Conservation (phyloP, 75 land plant genomes). For the Larix kaempferi region DNA sequence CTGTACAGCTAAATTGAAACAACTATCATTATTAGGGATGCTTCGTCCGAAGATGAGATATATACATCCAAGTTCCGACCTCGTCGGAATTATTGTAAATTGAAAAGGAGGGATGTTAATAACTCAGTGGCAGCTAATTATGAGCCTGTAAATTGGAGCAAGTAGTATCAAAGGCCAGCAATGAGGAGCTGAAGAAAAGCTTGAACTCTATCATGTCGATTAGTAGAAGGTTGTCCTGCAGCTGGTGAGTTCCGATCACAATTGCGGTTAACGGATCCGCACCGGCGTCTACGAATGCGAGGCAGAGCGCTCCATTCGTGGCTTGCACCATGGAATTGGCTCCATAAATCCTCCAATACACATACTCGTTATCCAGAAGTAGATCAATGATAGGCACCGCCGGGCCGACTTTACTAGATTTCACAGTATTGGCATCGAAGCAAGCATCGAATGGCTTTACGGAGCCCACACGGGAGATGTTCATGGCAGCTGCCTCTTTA, state of each 20-base stretch:
- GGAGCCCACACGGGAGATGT: conserved; percentile 12
- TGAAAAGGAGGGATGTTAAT: too few relatives aligned
- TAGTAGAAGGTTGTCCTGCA: conserved; percentile 47
- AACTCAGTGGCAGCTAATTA: too few relatives aligned
- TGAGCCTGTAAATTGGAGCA: conserved; percentile 11
- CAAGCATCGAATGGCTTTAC: conserved; percentile 32
- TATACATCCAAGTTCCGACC: too few relatives aligned
- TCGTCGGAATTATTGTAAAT: too few relatives aligned
- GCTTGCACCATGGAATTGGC: conserved; percentile 31
- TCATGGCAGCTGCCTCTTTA: conserved; percentile 12
- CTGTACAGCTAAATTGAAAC: too few relatives aligned
- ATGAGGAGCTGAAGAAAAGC: conserved; percentile 44
- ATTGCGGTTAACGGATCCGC: background rate
- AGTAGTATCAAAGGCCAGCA: conserved; percentile 32
- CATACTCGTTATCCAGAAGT: conserved; percentile 16
- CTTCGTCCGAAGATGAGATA: too few relatives aligned
- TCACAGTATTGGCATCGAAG: conserved; percentile 8
- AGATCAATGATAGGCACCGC: conserved; percentile 24
- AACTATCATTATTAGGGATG: too few relatives aligned
- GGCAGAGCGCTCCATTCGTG: conserved; percentile 15
- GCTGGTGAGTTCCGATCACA: conserved; percentile 29
- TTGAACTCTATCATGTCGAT: conserved; percentile 36
- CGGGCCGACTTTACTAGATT: conserved; percentile 4
- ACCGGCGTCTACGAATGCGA: conserved; percentile 35
- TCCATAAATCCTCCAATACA: conserved; percentile 24